phyloP scores from a whole-genome alignment of 208 protist genomes.

The Leishmania gerbilli region DNA sequence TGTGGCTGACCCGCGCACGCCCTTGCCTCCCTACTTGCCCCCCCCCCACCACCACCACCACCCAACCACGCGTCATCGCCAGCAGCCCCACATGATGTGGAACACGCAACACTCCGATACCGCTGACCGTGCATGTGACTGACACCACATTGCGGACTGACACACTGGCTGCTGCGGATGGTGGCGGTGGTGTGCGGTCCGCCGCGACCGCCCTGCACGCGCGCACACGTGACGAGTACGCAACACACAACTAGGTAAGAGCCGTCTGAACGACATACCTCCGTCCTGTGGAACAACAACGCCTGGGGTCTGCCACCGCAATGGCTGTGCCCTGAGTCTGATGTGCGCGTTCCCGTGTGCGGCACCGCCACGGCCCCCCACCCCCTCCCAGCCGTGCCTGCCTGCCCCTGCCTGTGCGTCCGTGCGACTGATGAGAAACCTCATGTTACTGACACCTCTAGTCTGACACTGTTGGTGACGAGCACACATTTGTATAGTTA shows the following conservation, averaged over 20 bases:
- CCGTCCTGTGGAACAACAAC: constrained; percentile 26
- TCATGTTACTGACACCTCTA: constrained; percentile 40
- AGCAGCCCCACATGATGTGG: constrained; percentile 28
- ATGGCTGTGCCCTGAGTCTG: constrained; percentile 24
- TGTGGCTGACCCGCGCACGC: constrained; percentile 5
- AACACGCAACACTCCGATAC: constrained; percentile 42
- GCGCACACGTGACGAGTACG: constrained; percentile 28
- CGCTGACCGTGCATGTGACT: constrained; percentile 32
- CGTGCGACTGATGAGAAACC: constrained; percentile 23
- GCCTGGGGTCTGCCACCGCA: constrained; percentile 28
- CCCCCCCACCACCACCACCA: no score
- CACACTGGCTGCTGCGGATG: constrained; percentile 10
- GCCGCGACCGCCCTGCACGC: background rate
- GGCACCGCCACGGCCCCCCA: background rate
- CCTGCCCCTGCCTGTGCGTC: background rate
- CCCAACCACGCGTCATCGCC: background rate
- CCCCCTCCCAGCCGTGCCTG: background rate
- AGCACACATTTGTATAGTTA: constrained; percentile 44
- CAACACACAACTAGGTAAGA: constrained; percentile 32
- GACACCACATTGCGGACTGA: constrained; percentile 25
- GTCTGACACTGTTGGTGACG: constrained; percentile 39
- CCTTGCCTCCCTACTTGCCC: background rate
- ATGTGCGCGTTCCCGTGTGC: background rate
- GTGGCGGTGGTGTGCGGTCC: background rate
- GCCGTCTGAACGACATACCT: constrained; percentile 35